Evolutionary conservation across 495 filamentous ascomycete species (phyloP).

Genomic region (Aspergillus hancockii): DNA sequence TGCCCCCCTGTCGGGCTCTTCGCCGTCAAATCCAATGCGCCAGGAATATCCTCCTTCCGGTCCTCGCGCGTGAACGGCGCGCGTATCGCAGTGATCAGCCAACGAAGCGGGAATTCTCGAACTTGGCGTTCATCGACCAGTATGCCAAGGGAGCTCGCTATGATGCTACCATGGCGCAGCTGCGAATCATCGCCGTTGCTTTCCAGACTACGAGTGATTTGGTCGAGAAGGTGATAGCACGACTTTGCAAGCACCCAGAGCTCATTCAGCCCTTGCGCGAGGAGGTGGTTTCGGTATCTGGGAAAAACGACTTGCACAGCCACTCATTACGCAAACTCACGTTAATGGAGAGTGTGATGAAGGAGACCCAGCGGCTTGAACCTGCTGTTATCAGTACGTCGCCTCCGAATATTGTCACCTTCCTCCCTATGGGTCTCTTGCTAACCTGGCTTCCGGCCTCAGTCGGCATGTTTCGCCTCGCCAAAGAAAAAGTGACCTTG

Average conservation of each 20-base stretch:
- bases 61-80: conserved; percentile 16
- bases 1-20: conserved; percentile 19
- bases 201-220: conserved; percentile 34
- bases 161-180: conserved; percentile 20
- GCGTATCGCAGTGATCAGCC: too few species aligned
- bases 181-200: conserved; percentile 27
- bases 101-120: conserved; percentile 11
- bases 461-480: conserved; percentile 38
- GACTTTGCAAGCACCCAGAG: conserved; percentile 22
- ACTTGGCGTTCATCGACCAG: not conserved
- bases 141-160: conserved; percentile 19
- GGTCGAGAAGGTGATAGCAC: conserved; percentile 26
- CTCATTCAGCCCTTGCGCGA: conserved; percentile 17
- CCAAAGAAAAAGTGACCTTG: conserved; percentile 19
- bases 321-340: conserved; percentile 35
- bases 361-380: conserved; percentile 25
- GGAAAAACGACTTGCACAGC: conserved; percentile 30
- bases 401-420: too few species aligned
- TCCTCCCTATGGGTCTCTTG: too few species aligned
- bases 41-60: conserved; percentile 22
- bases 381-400: conserved; percentile 27
- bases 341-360: conserved; percentile 30
- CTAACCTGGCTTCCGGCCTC: too few species aligned
- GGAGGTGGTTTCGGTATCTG: conserved; percentile 17
- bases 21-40: conserved; percentile 18